Percentiles rank a stretch among this genome's conserved stretches.
Conservation (phyloP, 805 yeast species). For the Millerozyma acaciae region DNA sequence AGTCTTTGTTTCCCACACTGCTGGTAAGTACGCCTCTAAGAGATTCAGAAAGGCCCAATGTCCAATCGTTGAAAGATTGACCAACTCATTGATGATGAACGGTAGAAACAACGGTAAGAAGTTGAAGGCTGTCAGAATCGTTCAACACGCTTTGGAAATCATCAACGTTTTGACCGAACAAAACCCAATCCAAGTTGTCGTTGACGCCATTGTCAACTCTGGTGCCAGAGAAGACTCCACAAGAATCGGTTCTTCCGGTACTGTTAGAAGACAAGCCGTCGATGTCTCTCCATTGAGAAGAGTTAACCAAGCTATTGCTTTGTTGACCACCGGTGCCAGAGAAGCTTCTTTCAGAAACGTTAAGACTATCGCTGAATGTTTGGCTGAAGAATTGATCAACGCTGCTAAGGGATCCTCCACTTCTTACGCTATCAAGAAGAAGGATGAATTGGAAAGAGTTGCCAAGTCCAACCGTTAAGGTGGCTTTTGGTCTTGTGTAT, state of each 20-base stretch:
- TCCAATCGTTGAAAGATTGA: conserved; percentile 98
- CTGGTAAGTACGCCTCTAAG: conserved; percentile 99
- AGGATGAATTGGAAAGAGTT: conserved; percentile 99
- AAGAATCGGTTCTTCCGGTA: conserved; percentile 99
- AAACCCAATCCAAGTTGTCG: conserved; percentile 99
- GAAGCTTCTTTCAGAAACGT: conserved; percentile 99
- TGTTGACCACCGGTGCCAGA: conserved; percentile 99
- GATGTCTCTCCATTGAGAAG: conserved; percentile 99
- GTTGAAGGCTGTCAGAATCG: conserved; percentile 99
- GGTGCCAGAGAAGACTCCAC: conserved; percentile 99
- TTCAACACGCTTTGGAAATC: conserved; percentile 98
- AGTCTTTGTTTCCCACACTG: conserved; percentile 97
- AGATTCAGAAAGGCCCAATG: conserved; percentile 99
- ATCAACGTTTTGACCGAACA: conserved; percentile 95
- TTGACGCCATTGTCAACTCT: conserved; percentile 98
- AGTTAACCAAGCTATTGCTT: conserved; percentile 98
- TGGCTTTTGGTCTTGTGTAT: conserved; percentile 23
- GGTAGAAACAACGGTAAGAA: conserved; percentile 99
- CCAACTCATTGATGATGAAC: conserved; percentile 99
- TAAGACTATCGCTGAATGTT: conserved; percentile 99
- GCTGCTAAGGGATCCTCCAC: conserved; percentile 99
- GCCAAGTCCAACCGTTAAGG: conserved; percentile 99
- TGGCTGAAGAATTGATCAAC: conserved; percentile 99
- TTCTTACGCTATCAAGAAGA: conserved; percentile 99
- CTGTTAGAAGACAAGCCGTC: conserved; percentile 99